Base-by-base conservation (phyloP, 1,139 yeast species). In the Hansenula sp. region DNA sequence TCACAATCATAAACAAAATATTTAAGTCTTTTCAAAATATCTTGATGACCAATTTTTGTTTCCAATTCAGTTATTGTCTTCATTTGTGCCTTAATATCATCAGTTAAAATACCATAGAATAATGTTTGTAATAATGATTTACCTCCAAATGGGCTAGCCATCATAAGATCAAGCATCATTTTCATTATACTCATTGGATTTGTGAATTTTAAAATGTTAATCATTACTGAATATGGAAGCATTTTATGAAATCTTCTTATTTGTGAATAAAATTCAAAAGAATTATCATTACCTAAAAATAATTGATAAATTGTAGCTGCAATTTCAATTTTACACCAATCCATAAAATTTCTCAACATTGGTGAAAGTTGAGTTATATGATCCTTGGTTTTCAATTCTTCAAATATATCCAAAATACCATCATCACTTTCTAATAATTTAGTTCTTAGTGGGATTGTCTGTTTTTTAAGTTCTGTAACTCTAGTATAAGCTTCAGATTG, bases 111-210 rank as follows among this genome's bases (percentile, higher is more conserved):
- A 57, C 85, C 79, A 16, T 84, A 75, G 54, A 90, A 83, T 42
- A 88, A 73, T 48, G 80, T 75, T 44, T 81, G 88, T 38, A 92
- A 66, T 24, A 90, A 62, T 2, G 95, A 79, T 44, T 76, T 75
- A 32, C 78, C 75, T 11, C 86, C 87, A 45, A 82, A 78, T 27
- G 95, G 81, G 52, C 83, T 88, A 18, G 89, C 85, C 61, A 90
- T 75, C 46, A 90, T 77, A 43, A 90, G 59, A 55, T 88, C 96
- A 26, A 89, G 72, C 53, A 89, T 65, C 21, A 84, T 79, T 43
- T 89, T 83, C 65, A 87, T 77, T 30, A 90, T 79, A 38, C 84
- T 77, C 62, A 88, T 78, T 4, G 97, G 97, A 56, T 90, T 90
- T 1, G 97, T 86, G 48, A 82, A 80, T 52, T 79, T 73, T 50